Evolutionary conservation across 2,329 filamentous ascomycete genomes (phyloP).

Genomic region (Camptophora hylomeconis): DNA sequence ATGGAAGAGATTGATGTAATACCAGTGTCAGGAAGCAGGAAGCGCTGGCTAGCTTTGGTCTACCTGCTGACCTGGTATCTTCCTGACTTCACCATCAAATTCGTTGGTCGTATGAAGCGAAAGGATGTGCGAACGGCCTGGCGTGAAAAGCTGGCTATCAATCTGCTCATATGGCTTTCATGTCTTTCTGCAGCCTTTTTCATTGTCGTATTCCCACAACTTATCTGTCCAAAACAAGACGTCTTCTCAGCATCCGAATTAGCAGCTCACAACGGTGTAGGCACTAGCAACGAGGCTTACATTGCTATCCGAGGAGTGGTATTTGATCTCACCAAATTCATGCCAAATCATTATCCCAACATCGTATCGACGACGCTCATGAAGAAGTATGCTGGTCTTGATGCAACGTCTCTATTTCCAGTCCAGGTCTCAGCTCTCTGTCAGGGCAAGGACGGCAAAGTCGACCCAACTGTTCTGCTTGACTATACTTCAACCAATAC

Average conservation of each 20-base stretch:
- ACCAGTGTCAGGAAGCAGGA: conserved; percentile 63
- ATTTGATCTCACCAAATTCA: conserved; percentile 65
- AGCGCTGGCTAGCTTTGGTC: conserved; percentile 79
- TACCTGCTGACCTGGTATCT: conserved; percentile 76
- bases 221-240: conserved; percentile 85
- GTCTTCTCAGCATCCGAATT: conserved; percentile 74
- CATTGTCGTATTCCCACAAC: conserved; percentile 70
- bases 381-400: conserved; percentile 70
- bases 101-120: conserved; percentile 71
- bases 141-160: conserved; percentile 96
- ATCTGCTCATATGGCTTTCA: conserved; percentile 86
- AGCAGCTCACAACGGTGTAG: conserved; percentile 58
- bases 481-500: conserved; percentile 72
- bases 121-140: conserved; percentile 88
- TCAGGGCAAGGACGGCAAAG: conserved; percentile 55
- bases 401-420: conserved; percentile 82
- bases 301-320: conserved; percentile 79
- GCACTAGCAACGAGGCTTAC: conserved; percentile 47
- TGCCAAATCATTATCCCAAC: conserved; percentile 64
- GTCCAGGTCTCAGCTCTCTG: conserved; percentile 90
- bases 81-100: conserved; percentile 69
- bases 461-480: conserved; percentile 63
- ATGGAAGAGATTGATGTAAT: conserved; percentile 83
- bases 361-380: conserved; percentile 49
- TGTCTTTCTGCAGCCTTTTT: conserved; percentile 74